Evolutionary conservation across 139 green algal genomes (phyloP), one percentile per base, ranked within the genome.

Genomic region (Picochlorum sp.): DNA sequence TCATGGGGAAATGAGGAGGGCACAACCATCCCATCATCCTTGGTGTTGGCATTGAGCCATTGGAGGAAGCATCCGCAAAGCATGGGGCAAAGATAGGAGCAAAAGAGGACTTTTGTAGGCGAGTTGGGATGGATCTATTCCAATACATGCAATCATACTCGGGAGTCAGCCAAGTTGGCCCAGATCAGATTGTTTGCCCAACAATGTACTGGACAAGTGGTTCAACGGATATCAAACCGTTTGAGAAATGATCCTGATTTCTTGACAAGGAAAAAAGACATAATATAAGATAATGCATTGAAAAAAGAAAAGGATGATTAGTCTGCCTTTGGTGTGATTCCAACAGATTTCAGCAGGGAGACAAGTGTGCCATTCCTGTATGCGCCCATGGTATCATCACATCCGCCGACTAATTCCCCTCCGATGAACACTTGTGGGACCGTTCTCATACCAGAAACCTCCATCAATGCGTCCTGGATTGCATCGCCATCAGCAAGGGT

Each of bases 371-470:
- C 76, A 20, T 41, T 66, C 14, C 55, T 60, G 44, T 79, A 62
- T 5, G 73, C 77, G 9, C 63, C 67, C 44, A 81, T 45, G 0
- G 78, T 85, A 69, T 85, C 84, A 65, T 92, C 86, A 47, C 77
- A 89, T 44, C 86, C 86, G 16, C 86, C 86, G 11, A 92, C 71
- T 32, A 78, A 79, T 45, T 81, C 63, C 56, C 84, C 80, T 2
- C 69, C 75, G 11, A 94, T 68, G 61, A 94, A 94, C 2, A 94
- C 87, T 57, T 93, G 86, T n/a, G 86, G 86, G 24, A 94, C 86
- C 2, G 86, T 92, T 20, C 79, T 70, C 0, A 61, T 65, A 4
- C 77, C 71, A 10, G 80, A 85, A 1, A 90, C 66, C 1, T 62
- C 11, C 10, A 52, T 47, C 30, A 94, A 67, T 7, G 74, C 78